Evolutionary conservation across 2,329 filamentous ascomycete genomes (phyloP).

Genomic region (Pseudofabraea citricarpa): DNA sequence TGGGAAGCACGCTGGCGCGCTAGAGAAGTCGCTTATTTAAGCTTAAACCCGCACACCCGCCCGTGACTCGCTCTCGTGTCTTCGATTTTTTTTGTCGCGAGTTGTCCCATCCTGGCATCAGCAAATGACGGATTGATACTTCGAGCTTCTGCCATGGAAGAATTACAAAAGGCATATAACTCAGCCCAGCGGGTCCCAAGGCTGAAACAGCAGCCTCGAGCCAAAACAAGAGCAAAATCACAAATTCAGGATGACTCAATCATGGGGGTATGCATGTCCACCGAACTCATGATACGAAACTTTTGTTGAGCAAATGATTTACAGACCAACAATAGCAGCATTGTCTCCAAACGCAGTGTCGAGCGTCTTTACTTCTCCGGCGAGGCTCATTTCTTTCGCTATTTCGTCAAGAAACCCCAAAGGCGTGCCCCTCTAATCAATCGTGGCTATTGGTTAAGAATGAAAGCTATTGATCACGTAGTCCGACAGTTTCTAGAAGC

Average conservation of each 20-base stretch:
- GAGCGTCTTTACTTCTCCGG: slow-evolving; percentile 76
- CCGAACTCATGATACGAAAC: slow-evolving; percentile 1
- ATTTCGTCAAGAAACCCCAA: slow-evolving; percentile 82
- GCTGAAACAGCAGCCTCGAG: neutral
- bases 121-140: too few species aligned
- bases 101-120: too few species aligned
- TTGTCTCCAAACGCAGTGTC: slow-evolving; percentile 90
- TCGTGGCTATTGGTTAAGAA: slow-evolving; percentile 80
- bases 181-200: neutral
- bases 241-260: slow-evolving; percentile 40
- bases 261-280: slow-evolving; percentile 18
- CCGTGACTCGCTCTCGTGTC: too few species aligned
- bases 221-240: slow-evolving; percentile 14
- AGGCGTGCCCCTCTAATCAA: slow-evolving; percentile 85
- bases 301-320: slow-evolving; percentile 5
- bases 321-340: slow-evolving; percentile 85
- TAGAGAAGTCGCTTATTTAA: too few species aligned
- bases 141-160: too few species aligned
- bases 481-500: slow-evolving; percentile 68
- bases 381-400: slow-evolving; percentile 78
- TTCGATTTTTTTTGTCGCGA: too few species aligned
- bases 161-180: too few species aligned
- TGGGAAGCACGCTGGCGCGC: too few species aligned
- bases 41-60: too few species aligned
- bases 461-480: slow-evolving; percentile 74